Percentiles rank a stretch among this genome's conserved stretches.
phyloP scores from a whole-genome alignment of 2,329 filamentous ascomycete genomes.

The Magnaporthiopsis incrustans region DNA sequence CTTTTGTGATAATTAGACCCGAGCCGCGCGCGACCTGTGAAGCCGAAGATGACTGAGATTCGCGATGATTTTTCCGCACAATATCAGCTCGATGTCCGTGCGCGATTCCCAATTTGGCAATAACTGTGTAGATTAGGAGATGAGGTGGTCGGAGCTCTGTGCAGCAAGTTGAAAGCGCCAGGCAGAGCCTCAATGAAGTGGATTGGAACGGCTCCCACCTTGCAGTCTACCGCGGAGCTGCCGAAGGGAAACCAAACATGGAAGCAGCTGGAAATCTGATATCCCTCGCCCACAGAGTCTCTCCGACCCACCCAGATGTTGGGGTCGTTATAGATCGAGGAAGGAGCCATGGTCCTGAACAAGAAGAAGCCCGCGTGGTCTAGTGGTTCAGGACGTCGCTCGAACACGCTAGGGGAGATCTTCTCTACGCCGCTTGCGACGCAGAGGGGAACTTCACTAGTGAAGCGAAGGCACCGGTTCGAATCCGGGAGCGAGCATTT shows the following conservation, averaged over 20 bases:
- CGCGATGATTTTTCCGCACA: no score
- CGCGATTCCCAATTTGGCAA: not conserved
- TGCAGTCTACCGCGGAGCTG: no score
- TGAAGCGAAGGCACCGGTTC: not conserved
- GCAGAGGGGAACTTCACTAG: no score
- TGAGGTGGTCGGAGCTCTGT: not conserved
- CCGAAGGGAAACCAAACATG: not conserved
- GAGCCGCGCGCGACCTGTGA: no score
- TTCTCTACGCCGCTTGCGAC: no score
- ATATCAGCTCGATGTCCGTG: no score
- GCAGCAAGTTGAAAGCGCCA: not conserved
- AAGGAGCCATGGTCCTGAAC: not conserved
- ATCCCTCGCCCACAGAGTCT: not conserved
- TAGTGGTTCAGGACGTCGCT: not conserved
- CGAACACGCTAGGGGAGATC: no score
- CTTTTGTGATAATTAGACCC: no score
- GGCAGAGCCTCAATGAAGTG: not conserved
- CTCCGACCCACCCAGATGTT: not conserved
- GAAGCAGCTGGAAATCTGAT: not conserved
- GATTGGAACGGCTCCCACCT: not conserved
- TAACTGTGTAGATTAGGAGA: not conserved
- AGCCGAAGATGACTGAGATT: no score
- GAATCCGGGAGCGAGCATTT: not conserved
- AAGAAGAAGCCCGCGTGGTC: not conserved
- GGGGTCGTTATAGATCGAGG: not conserved